phyloP scores from a whole-genome alignment of 129 eudicot genomes.

The Tanacetum coccineum region DNA sequence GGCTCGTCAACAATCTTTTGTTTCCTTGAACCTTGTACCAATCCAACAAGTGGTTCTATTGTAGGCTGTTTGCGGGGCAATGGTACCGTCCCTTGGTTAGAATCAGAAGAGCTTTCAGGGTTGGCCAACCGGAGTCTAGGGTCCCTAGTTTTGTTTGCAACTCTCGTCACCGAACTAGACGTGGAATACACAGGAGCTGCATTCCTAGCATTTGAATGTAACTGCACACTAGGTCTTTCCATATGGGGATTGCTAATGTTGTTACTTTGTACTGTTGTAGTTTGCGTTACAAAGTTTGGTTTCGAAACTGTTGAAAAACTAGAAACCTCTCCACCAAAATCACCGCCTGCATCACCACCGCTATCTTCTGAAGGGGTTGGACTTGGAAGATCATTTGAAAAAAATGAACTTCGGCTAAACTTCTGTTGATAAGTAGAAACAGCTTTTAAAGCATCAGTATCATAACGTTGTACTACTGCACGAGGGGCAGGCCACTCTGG shows the following conservation, averaged over 20 bases:
- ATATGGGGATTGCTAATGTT: constrained; percentile 30
- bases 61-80: constrained; percentile 29
- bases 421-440: constrained; percentile 89
- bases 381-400: constrained; percentile 71
- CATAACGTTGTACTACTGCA: constrained; percentile 55
- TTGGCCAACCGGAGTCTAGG: constrained; percentile 77
- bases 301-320: constrained; percentile 40
- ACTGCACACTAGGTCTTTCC: constrained; percentile 36
- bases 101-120: constrained; percentile 31
- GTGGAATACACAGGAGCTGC: constrained; percentile 36
- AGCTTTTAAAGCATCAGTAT: constrained; percentile 84
- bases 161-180: constrained; percentile 38
- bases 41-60: constrained; percentile 35
- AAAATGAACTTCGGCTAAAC: constrained; percentile 59
- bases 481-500: constrained; percentile 76
- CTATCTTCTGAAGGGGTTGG: constrained; percentile 98
- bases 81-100: constrained; percentile 31
- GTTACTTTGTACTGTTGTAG: constrained; percentile 25
- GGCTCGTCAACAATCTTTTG: constrained; percentile 48
- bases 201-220: constrained; percentile 27
- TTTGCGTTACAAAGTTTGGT: constrained; percentile 22
- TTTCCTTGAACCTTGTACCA: constrained; percentile 38
- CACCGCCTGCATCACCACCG: constrained; percentile 59
- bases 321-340: constrained; percentile 67
- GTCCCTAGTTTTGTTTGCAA: constrained; percentile 62